Evolutionary conservation across 306 rosid species (phyloP).

Genomic region (Vigna trinervia): DNA sequence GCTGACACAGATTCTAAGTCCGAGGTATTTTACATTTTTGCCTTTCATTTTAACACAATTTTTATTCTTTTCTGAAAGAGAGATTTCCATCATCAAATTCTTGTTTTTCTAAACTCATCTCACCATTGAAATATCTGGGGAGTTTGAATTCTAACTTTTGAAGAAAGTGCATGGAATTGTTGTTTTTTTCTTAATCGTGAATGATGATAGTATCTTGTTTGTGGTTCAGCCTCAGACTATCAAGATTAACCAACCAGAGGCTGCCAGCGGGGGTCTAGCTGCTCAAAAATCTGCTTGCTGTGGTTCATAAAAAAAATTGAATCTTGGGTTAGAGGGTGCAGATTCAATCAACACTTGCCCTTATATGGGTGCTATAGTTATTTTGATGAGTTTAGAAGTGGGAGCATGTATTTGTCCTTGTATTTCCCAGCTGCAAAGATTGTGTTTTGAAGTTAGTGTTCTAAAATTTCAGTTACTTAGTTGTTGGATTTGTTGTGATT

Average conservation of each 20-base stretch:
- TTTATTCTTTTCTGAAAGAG: not conserved
- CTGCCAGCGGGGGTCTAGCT: slow-evolving; percentile 50
- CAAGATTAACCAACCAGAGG: slow-evolving; percentile 64
- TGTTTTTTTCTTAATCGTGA: slow-evolving; percentile 24
- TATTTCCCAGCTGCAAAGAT: slow-evolving; percentile 46
- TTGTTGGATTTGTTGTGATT: slow-evolving; percentile 38
- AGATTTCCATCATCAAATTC: not conserved
- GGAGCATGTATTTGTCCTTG: slow-evolving; percentile 44
- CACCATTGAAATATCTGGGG: no score
- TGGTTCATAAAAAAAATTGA: slow-evolving; percentile 50
- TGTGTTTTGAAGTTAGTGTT: slow-evolving; percentile 47
- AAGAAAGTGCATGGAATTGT: slow-evolving; percentile 11
- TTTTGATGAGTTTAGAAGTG: slow-evolving; percentile 37
- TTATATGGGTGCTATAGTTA: slow-evolving; percentile 44
- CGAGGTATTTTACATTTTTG: slow-evolving; percentile 51
- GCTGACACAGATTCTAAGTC: slow-evolving; percentile 72
- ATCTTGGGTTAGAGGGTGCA: slow-evolving; percentile 30
- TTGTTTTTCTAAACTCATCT: not conserved
- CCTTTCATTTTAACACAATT: not conserved
- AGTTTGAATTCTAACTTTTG: not conserved
- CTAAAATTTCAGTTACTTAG: slow-evolving; percentile 9
- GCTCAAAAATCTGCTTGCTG: slow-evolving; percentile 69
- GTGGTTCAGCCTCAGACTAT: slow-evolving; percentile 69
- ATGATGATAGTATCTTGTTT: slow-evolving; percentile 31
- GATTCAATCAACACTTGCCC: slow-evolving; percentile 42